Evolutionary conservation across 1,284 basidiomycete species (phyloP), one percentile per base, ranked within the genome.

Genomic region (Spongiforma sp.): DNA sequence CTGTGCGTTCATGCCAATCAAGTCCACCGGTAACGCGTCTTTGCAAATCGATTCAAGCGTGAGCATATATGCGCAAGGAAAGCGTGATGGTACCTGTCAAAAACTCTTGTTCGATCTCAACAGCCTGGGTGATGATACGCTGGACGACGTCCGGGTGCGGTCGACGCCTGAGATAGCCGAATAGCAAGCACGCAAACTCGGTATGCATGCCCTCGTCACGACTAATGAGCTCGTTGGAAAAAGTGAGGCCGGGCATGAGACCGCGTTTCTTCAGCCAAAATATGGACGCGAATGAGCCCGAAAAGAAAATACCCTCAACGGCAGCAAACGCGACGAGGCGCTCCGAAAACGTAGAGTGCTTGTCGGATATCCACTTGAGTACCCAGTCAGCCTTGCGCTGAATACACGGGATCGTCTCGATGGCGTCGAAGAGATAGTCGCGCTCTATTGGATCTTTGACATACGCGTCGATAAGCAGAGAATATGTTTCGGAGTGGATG

Each of bases 191-290:
- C 5, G 97, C 97, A 78, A 99, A 96, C 78, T 96, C 97, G 83
- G 97, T 98, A 82, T 99, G 97, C 83, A 98, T 91, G 64, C 95
- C 96, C 82, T 98, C 96, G 77, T 99, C 96, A 62, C 96, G 91
- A 64, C 93, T 95, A 79, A 98, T 99, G 75, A 98, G 89, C 82
- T 97, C 94, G 78, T 98, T 98, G 57, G 96, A 98, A 81, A 96
- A 96, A 0, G 96, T 96, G 59, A 99, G 85, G 53, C 96, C 96
- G 54, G 96, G 96, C 96, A 99, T 98, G 63, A 99, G 87, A 58
- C 96, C 96, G 63, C 96, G 92, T 83, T 98, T 98, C 89, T 98
- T 99, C 75, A 99, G 82, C 96, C 96, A 99, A 79, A 98, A 99
- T 80, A 99, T 97, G 56, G 94, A 92, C 0, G 96, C 93, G 71